A percentile compares a stretch with the other conserved stretches of the same genome.
These are phyloP conservation scores for Alopecurus myosuroides DNA, from an alignment of 176 grass and related monocot species.

Conservation along the genomic window DNA sequence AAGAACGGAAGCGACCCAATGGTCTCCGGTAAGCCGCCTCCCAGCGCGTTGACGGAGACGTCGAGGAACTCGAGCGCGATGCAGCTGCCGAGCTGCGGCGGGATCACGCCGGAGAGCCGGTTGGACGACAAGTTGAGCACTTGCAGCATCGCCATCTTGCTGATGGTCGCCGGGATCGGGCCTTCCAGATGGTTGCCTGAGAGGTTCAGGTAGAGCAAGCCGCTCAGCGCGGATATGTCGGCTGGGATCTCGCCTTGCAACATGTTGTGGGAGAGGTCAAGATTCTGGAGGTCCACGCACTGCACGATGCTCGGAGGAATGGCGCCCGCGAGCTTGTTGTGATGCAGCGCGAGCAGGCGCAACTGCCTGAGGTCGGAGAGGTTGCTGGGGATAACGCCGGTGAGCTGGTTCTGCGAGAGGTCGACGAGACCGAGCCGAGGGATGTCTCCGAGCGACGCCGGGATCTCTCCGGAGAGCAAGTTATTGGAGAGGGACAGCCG, in stretches of 20 bases:
- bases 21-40: slow-evolving; percentile 42
- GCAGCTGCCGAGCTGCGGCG: slow-evolving; percentile 66
- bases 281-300: slow-evolving; percentile 35
- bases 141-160: slow-evolving; percentile 74
- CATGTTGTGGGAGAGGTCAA: slow-evolving; percentile 77
- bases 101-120: slow-evolving; percentile 50
- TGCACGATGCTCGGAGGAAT: slow-evolving; percentile 28
- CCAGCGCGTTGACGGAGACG: slow-evolving; percentile 58
- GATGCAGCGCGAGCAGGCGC: slow-evolving; percentile 21
- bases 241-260: slow-evolving; percentile 50
- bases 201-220: slow-evolving; percentile 70
- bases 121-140: slow-evolving; percentile 84
- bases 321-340: slow-evolving; percentile 34
- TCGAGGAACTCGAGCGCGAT: slow-evolving; percentile 82
- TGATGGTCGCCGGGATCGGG: slow-evolving; percentile 55
- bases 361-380: slow-evolving; percentile 51
- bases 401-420: slow-evolving; percentile 53
- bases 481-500: slow-evolving; percentile 75
- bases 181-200: slow-evolving; percentile 62
- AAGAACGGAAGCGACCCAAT: slow-evolving; percentile 65
- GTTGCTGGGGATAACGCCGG: slow-evolving; percentile 25
- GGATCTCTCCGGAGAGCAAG: slow-evolving; percentile 68
- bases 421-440: slow-evolving; percentile 62
- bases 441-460: slow-evolving; percentile 49
- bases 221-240: slow-evolving; percentile 41